phyloP scores from a whole-genome alignment of 1,139 yeast genomes.

The Zhuliangozyma blackwelliae region DNA sequence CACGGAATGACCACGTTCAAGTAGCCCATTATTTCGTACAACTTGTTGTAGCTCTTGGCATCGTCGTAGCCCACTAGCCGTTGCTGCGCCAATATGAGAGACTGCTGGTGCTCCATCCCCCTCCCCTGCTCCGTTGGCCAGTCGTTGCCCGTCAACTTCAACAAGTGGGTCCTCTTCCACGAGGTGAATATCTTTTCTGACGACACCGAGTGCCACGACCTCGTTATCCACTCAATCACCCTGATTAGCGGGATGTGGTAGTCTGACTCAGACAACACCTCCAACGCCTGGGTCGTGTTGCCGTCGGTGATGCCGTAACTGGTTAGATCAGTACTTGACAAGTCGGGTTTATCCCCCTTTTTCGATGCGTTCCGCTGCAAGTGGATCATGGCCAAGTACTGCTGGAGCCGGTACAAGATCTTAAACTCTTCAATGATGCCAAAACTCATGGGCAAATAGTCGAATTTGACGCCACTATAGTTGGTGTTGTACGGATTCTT shows the following conservation, averaged over 20 bases:
- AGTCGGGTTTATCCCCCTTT: slow-evolving; percentile 3
- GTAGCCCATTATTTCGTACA: slow-evolving; percentile 39
- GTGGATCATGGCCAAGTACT: slow-evolving; percentile 49
- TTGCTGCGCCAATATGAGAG: slow-evolving; percentile 1
- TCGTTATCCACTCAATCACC: slow-evolving; percentile 55
- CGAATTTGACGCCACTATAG: slow-evolving; percentile 36
- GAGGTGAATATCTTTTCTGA: slow-evolving; percentile 43
- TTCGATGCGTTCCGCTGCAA: slow-evolving; percentile 28
- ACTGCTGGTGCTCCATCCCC: slow-evolving; percentile 5
- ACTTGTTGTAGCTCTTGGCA: slow-evolving; percentile 28
- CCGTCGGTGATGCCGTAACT: slow-evolving; percentile 1
- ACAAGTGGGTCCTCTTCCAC: slow-evolving; percentile 45
- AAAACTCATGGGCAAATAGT: slow-evolving; percentile 60
- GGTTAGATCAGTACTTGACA: not conserved
- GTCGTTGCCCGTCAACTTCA: slow-evolving; percentile 7
- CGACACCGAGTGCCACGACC: slow-evolving; percentile 52
- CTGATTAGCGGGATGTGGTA: slow-evolving; percentile 47
- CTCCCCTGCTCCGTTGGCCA: slow-evolving; percentile 14
- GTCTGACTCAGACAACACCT: slow-evolving; percentile 33
- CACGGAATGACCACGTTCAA: slow-evolving; percentile 52
- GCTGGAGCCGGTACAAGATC: slow-evolving; percentile 54
- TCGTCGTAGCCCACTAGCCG: slow-evolving; percentile 14
- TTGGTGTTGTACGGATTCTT: slow-evolving; percentile 36
- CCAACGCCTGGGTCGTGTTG: slow-evolving; percentile 13
- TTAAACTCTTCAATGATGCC: slow-evolving; percentile 64